phyloP scores from a whole-genome alignment of 1,284 basidiomycete species.

The Erythrobasidium hasegawianum region DNA sequence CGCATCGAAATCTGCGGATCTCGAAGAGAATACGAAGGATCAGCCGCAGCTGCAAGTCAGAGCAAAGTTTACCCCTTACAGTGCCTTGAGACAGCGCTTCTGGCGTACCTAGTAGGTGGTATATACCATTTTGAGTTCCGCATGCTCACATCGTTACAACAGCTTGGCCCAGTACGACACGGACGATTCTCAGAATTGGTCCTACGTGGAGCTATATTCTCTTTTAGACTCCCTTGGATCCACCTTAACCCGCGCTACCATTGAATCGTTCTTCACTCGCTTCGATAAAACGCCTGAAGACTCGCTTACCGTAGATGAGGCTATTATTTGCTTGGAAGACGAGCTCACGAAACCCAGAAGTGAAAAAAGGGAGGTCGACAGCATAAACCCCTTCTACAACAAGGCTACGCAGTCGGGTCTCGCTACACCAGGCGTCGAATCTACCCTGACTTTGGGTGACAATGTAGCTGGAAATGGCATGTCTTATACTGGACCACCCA shows the following conservation, averaged over 20 bases:
- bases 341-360: slow-evolving; percentile 67
- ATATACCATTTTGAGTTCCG: too few species aligned
- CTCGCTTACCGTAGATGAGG: slow-evolving; percentile 73
- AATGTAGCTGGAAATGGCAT: slow-evolving; percentile 16
- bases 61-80: slow-evolving; percentile 93
- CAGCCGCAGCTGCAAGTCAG: slow-evolving; percentile 51
- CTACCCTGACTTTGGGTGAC: slow-evolving; percentile 7
- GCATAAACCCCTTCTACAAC: slow-evolving; percentile 3
- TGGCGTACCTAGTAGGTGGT: slow-evolving; percentile 25
- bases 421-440: slow-evolving; percentile 3
- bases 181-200: slow-evolving; percentile 74
- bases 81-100: slow-evolving; percentile 68
- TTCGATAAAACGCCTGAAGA: slow-evolving; percentile 65
- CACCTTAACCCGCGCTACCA: slow-evolving; percentile 74
- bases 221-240: slow-evolving; percentile 97
- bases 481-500: slow-evolving; percentile 17
- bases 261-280: slow-evolving; percentile 73
- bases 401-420: slow-evolving; percentile 12
- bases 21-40: slow-evolving; percentile 32
- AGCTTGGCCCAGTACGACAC: slow-evolving; percentile 79
- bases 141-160: not conserved
- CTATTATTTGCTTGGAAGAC: slow-evolving; percentile 68
- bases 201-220: slow-evolving; percentile 81
- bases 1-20: slow-evolving; percentile 46
- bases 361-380: slow-evolving; percentile 59